Evolutionary conservation across 1,139 yeast species (phyloP).

Genomic region (Geotrichum siamense): DNA sequence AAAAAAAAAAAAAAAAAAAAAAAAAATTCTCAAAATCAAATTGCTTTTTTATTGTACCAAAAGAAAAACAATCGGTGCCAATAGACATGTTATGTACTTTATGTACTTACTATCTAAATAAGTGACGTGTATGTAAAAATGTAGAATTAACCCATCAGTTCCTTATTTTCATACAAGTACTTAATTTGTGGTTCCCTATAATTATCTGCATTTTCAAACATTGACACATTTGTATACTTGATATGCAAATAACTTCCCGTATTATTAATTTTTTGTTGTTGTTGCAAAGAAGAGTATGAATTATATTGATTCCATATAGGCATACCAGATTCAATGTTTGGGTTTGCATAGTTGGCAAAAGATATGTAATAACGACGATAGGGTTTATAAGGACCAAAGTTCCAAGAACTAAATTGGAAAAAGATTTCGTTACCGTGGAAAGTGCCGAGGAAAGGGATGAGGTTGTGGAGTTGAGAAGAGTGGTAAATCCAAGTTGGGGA

Average conservation of each 20-base stretch:
- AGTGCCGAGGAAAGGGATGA: slow-evolving; percentile 21
- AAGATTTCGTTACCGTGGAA: slow-evolving; percentile 20
- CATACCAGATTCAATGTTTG: slow-evolving; percentile 17
- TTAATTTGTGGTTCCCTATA: background rate
- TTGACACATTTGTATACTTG: background rate
- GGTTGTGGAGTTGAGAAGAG: slow-evolving; percentile 17
- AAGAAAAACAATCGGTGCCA: no score
- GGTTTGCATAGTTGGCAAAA: slow-evolving; percentile 22
- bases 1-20: no score
- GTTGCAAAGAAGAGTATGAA: background rate
- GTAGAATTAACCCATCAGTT: background rate
- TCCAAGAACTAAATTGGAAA: slow-evolving; percentile 7
- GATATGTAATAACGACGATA: slow-evolving; percentile 22
- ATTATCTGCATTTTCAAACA: background rate
- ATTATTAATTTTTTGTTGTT: no score
- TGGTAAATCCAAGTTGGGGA: slow-evolving; percentile 15
- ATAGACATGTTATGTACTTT: no score
- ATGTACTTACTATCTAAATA: no score
- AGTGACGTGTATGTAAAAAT: no score
- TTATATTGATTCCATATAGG: slow-evolving; percentile 33
- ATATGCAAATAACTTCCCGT: slow-evolving; percentile 7
- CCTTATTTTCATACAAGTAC: background rate
- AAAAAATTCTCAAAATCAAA: no score
- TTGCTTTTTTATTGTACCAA: no score
- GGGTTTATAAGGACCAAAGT: slow-evolving; percentile 8